phyloP scores from a whole-genome alignment of 768 basidiomycete species.

The Leccinum pellstonianum region DNA sequence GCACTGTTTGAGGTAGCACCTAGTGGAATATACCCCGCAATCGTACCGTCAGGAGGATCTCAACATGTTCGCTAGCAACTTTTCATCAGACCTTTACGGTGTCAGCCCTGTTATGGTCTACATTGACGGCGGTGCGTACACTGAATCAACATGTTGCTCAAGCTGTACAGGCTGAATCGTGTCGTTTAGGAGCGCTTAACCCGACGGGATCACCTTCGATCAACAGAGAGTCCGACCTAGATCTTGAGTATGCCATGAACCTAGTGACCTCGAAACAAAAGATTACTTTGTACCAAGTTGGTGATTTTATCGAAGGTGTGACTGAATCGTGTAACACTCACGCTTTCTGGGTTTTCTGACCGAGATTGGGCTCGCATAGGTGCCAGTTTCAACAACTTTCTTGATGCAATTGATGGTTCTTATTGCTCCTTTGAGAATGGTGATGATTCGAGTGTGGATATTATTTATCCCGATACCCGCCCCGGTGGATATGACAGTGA shows the following conservation, averaged over 20 bases:
- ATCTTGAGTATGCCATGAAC: constrained; percentile 67
- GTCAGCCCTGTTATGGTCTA: constrained; percentile 17
- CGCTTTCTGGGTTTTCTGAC: constrained; percentile 6
- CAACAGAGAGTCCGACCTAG: constrained; percentile 69
- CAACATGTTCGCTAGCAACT: constrained; percentile 41
- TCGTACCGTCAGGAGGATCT: constrained; percentile 46
- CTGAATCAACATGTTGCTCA: not conserved
- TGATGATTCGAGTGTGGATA: constrained; percentile 40
- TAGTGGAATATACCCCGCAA: constrained; percentile 54
- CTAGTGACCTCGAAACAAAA: constrained; percentile 37
- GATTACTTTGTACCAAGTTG: constrained; percentile 39
- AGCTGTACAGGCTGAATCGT: not conserved
- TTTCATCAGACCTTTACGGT: constrained; percentile 34
- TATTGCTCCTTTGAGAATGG: constrained; percentile 49
- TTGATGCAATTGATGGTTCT: constrained; percentile 43
- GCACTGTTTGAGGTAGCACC: constrained; percentile 16
- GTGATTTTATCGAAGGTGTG: constrained; percentile 36
- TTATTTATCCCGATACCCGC: constrained; percentile 41
- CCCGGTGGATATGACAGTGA: constrained; percentile 40
- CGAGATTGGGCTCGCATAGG: constrained; percentile 24
- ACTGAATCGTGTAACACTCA: not conserved
- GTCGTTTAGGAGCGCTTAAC: constrained; percentile 42
- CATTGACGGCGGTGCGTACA: constrained; percentile 44
- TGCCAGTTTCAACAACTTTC: constrained; percentile 43
- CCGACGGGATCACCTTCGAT: constrained; percentile 34